Evolutionary conservation across 768 basidiomycete species (phyloP).

Genomic region (Cytidiella melzeri): DNA sequence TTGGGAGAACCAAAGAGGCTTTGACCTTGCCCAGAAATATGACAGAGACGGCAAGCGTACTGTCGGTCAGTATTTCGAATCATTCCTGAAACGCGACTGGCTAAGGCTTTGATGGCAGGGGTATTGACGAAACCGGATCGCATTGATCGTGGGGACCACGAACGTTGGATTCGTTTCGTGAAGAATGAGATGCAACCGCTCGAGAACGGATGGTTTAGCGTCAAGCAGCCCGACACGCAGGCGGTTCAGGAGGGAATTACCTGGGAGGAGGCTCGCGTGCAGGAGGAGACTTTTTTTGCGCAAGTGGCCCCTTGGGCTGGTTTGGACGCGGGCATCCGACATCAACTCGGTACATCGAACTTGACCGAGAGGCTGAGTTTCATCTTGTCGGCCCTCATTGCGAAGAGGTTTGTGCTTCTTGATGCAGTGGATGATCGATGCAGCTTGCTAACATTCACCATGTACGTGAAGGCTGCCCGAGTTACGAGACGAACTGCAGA

Average conservation of each 20-base stretch:
- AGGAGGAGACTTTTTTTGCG: conserved; percentile 54
- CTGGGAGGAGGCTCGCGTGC: conserved; percentile 53
- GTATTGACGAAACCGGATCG: conserved; percentile 74
- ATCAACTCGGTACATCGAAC: conserved; percentile 49
- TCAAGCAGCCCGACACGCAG: conserved; percentile 39
- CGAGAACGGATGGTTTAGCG: conserved; percentile 49
- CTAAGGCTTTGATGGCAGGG: conserved; percentile 31
- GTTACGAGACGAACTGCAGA: conserved; percentile 53
- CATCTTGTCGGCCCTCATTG: conserved; percentile 57
- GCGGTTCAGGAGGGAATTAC: conserved; percentile 46
- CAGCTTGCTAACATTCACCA: background rate
- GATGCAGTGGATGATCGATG: too few species aligned
- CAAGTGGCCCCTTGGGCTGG: conserved; percentile 46
- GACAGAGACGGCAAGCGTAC: conserved; percentile 64
- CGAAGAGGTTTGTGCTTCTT: conserved; percentile 54
- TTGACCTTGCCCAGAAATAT: conserved; percentile 51
- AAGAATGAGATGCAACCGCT: conserved; percentile 46
- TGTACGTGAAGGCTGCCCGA: conserved; percentile 46
- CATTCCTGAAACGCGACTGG: too few species aligned
- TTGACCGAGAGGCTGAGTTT: conserved; percentile 52
- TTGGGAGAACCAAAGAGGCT: conserved; percentile 74
- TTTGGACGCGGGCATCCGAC: conserved; percentile 43
- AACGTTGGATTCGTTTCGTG: conserved; percentile 51
- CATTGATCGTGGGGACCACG: conserved; percentile 49
- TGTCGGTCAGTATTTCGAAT: conserved; percentile 45